Evolutionary conservation across 352 stramenopile genomes (phyloP).

Genomic region (Pythium aphanidermatum): DNA sequence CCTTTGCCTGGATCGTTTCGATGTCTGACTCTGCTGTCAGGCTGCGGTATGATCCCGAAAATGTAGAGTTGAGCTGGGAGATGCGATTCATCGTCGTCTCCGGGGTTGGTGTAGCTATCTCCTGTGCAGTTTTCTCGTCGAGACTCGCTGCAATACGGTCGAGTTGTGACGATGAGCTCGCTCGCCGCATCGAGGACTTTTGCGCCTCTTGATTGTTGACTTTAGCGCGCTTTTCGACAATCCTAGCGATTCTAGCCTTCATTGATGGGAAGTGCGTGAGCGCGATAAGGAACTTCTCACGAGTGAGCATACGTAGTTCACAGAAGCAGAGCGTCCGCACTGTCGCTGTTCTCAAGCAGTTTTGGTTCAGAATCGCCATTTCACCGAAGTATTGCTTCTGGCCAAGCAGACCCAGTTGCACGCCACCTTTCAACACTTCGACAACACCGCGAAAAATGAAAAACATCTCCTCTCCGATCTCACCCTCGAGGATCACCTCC

Average conservation of each 20-base stretch:
- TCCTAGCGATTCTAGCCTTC: conserved; percentile 71
- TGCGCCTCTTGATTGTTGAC: conserved; percentile 3
- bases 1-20: conserved; percentile 62
- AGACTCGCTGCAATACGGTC: conserved; percentile 50
- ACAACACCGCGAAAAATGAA: conserved; percentile 80
- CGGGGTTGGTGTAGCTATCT: conserved; percentile 29
- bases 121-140: conserved; percentile 46
- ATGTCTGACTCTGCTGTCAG: conserved; percentile 62
- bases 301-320: conserved; percentile 72
- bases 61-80: conserved; percentile 87
- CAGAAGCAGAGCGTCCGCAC: conserved; percentile 77
- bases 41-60: conserved; percentile 66
- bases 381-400: conserved; percentile 84
- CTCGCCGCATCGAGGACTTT: conserved; percentile 16
- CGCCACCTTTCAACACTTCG: conserved; percentile 50
- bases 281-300: conserved; percentile 73
- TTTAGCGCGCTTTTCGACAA: conserved; percentile 59
- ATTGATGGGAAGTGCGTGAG: conserved; percentile 68
- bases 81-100: conserved; percentile 66
- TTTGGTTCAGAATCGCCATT: conserved; percentile 77
- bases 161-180: conserved; percentile 33
- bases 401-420: conserved; percentile 59
- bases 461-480: conserved; percentile 84
- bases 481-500: conserved; percentile 73
- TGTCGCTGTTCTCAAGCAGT: conserved; percentile 61